Evolutionary conservation across 148 eudicot species (phyloP).

Genomic region (Gaultheria prostrata): DNA sequence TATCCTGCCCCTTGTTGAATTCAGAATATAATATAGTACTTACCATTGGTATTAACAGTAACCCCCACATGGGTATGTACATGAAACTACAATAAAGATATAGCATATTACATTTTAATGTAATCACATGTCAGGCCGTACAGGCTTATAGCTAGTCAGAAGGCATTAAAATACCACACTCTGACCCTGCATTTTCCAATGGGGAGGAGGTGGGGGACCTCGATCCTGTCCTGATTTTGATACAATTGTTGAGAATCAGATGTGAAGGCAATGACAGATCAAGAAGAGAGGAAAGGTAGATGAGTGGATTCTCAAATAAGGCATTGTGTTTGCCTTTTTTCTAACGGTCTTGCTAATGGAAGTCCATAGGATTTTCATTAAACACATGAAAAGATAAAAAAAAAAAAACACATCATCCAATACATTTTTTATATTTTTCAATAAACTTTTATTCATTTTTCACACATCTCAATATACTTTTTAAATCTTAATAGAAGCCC

Average conservation of each 20-base stretch:
- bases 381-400: too few species aligned
- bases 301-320: constrained; percentile 2
- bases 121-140: background rate
- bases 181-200: background rate
- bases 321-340: background rate
- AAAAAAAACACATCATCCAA: too few species aligned
- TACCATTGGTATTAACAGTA: background rate
- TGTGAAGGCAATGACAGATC: background rate
- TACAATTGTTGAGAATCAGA: background rate
- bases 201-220: constrained; percentile 6
- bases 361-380: too few species aligned
- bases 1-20: background rate
- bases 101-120: background rate
- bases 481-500: too few species aligned
- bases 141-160: background rate
- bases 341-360: too few species aligned
- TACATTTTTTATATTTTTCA: too few species aligned
- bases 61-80: constrained; percentile 5
- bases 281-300: background rate
- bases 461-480: too few species aligned
- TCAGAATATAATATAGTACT: background rate
- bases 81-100: background rate
- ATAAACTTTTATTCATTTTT: too few species aligned
- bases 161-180: background rate
- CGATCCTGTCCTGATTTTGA: background rate